A percentile compares a stretch with the other conserved stretches of the same genome.
Evolutionary conservation across 2,329 filamentous ascomycete genomes (phyloP).

Genomic region (Dactylellina leptospora): DNA sequence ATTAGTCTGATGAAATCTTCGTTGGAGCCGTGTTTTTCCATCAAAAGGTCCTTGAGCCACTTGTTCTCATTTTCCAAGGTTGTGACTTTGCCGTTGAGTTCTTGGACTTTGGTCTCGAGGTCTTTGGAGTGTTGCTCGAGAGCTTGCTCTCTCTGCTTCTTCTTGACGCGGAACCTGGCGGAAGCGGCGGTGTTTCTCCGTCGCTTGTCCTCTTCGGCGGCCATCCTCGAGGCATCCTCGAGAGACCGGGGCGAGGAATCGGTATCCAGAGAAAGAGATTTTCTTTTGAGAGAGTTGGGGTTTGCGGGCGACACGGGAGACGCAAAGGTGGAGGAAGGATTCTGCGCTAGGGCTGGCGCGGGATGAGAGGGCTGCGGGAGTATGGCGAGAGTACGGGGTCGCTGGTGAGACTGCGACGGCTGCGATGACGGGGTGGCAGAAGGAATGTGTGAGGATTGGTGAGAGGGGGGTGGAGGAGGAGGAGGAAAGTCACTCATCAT

Average conservation of each 20-base stretch:
- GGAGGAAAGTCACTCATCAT: conserved; percentile 52
- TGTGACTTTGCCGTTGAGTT: conserved; percentile 75
- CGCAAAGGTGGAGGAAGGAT: conserved; percentile 28
- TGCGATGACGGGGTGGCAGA: conserved; percentile 29
- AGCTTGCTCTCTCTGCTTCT: conserved; percentile 91
- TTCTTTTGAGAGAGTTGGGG: conserved; percentile 36
- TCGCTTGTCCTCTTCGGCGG: conserved; percentile 89
- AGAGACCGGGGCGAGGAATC: conserved; percentile 58
- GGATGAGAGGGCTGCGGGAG: conserved; percentile 47
- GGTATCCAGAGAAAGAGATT: conserved; percentile 27
- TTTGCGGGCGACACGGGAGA: conserved; percentile 45
- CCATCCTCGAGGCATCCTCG: conserved; percentile 75
- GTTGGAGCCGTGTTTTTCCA: conserved; percentile 75
- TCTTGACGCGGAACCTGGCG: conserved; percentile 90
- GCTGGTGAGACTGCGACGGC: conserved; percentile 34
- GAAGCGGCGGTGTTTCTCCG: conserved; percentile 87
- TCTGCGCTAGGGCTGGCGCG: conserved; percentile 22
- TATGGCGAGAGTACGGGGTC: conserved; percentile 48
- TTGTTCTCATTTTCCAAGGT: conserved; percentile 85
- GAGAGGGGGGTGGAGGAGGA: conserved; percentile 32
- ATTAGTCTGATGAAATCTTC: conserved; percentile 50
- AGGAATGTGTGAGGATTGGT: conserved; percentile 38
- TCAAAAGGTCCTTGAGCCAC: conserved; percentile 80
- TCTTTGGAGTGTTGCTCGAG: conserved; percentile 84
- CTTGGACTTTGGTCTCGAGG: conserved; percentile 78